Evolutionary conservation across 139 green algal genomes (phyloP).

Genomic region (Chlorella sp.): DNA sequence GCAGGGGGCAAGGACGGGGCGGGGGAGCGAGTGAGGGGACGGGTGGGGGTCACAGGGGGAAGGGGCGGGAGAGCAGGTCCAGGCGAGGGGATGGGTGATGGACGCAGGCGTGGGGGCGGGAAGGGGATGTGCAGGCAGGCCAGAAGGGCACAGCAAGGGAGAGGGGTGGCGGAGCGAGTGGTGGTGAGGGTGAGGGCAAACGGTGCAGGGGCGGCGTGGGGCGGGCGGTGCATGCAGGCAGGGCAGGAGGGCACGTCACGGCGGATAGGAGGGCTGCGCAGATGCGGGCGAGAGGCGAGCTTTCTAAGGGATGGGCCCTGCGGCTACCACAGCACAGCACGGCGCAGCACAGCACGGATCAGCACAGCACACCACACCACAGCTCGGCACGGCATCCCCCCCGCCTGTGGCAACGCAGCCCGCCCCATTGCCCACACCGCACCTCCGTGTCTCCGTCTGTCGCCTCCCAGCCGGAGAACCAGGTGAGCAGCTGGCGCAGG

Average conservation of each 20-base stretch:
- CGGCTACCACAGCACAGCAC: background rate
- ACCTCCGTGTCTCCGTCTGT: slow-evolving; percentile 22
- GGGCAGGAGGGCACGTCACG: no score
- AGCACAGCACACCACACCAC: background rate
- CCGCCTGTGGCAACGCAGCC: background rate
- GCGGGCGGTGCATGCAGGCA: background rate
- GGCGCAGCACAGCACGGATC: background rate
- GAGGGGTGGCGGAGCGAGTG: no score
- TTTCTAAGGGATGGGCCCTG: background rate
- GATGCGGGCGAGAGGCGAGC: no score
- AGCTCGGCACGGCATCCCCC: background rate
- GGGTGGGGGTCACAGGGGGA: background rate
- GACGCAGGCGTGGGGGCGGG: no score
- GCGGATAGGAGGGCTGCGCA: no score
- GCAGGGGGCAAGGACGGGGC: background rate
- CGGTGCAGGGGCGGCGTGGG: no score
- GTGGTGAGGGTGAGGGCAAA: no score
- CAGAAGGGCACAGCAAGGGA: no score
- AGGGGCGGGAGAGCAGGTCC: background rate
- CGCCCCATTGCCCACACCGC: no score
- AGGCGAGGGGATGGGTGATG: no score
- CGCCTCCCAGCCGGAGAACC: slow-evolving; percentile 55
- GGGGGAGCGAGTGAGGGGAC: background rate
- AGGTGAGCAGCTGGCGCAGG: slow-evolving; percentile 76
- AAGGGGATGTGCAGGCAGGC: no score